Percentiles rank a stretch among this genome's conserved stretches.
Evolutionary conservation across 73 alveolate genomes (phyloP).

Genomic region (Paramecium biaurelia): DNA sequence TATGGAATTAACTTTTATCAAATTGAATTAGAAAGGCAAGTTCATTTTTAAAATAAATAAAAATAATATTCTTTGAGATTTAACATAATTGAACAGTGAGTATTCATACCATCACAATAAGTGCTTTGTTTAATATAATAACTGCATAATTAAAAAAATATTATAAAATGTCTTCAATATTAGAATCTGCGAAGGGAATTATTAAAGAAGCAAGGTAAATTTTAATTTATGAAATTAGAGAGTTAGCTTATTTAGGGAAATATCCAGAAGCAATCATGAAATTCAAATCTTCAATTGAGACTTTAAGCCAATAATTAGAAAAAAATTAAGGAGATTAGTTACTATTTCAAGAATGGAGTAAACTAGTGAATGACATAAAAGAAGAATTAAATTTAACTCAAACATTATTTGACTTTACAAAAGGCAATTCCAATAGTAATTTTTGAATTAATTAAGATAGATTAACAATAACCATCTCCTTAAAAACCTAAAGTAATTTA

Average conservation of each 20-base stretch:
- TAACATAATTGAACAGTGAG: background rate
- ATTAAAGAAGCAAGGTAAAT: constrained; percentile 3
- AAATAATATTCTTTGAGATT: background rate
- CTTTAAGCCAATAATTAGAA: background rate
- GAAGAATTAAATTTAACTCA: constrained; percentile 37
- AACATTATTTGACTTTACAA: constrained; percentile 17
- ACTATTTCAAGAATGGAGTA: constrained; percentile 44
- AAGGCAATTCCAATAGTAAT: constrained; percentile 4
- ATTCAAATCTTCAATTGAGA: background rate
- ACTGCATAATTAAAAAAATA: background rate
- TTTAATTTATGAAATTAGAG: background rate
- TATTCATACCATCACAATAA: no score
- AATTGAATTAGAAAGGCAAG: background rate
- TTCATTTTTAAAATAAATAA: background rate
- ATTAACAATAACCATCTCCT: constrained; percentile 1
- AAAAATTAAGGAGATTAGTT: background rate
- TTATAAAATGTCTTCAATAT: background rate
- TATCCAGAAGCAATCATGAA: constrained; percentile 42
- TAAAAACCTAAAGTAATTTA: background rate
- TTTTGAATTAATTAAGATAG: background rate
- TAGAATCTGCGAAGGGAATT: background rate
- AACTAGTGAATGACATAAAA: constrained; percentile 13
- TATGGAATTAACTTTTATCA: no score
- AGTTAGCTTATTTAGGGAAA: constrained; percentile 53
- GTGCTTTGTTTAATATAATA: background rate